Evolutionary conservation across 1,284 basidiomycete species (phyloP).

Genomic region (Coniferiporia weirii): DNA sequence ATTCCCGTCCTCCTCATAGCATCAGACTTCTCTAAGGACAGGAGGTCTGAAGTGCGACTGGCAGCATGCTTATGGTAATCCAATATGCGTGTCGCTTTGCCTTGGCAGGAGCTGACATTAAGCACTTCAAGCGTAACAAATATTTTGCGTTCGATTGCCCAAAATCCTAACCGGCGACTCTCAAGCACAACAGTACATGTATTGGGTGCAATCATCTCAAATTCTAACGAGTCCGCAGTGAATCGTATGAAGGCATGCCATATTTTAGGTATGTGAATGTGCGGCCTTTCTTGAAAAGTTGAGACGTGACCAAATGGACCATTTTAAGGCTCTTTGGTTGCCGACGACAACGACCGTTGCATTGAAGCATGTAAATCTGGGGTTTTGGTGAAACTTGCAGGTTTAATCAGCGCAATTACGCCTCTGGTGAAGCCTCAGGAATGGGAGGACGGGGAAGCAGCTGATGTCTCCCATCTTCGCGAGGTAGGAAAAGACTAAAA

Average conservation of each 20-base stretch:
- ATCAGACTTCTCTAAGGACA: constrained; percentile 48
- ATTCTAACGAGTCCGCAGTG: constrained; percentile 35
- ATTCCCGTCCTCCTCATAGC: constrained; percentile 35
- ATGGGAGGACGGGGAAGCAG: constrained; percentile 59
- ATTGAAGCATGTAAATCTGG: constrained; percentile 61
- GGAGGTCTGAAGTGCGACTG: constrained; percentile 53
- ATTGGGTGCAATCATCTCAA: constrained; percentile 50
- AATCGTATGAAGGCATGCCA: constrained; percentile 62
- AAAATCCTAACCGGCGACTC: constrained; percentile 20
- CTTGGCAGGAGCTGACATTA: neutral
- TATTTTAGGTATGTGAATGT: constrained; percentile 50
- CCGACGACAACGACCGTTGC: constrained; percentile 64
- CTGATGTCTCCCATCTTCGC: constrained; percentile 49
- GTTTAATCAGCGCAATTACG: constrained; percentile 48
- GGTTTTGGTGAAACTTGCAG: constrained; percentile 43
- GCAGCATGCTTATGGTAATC: constrained; percentile 62
- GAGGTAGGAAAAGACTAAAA: constrained; percentile 49
- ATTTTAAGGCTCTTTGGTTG: constrained; percentile 58
- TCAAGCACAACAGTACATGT: constrained; percentile 51
- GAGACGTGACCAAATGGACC: neutral
- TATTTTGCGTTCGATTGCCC: constrained; percentile 45
- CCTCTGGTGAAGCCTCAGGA: constrained; percentile 37
- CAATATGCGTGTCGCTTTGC: neutral
- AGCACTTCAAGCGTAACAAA: constrained; percentile 43
- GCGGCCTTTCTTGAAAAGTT: neutral